Conservation (phyloP, 2,329 filamentous ascomycete genomes). For the Hymenoscyphus salicellus region DNA sequence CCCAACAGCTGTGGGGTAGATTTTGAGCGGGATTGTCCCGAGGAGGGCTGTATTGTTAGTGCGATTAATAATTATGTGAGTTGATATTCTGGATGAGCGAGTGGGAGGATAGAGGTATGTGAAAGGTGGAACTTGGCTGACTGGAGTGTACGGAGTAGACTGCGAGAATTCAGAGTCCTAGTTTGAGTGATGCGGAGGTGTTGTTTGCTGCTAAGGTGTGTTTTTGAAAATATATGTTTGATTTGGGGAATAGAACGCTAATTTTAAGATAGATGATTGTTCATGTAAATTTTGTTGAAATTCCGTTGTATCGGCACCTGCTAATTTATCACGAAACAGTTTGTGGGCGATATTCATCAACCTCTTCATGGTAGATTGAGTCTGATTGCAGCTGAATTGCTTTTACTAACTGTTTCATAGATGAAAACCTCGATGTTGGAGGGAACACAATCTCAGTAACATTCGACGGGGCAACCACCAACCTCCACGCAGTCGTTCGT, state of each 20-base stretch:
- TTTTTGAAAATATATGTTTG: not conserved
- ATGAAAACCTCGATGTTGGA: constrained; percentile 61
- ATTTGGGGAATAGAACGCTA: not conserved
- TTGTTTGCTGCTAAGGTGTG: constrained; percentile 55
- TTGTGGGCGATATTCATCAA: constrained; percentile 62
- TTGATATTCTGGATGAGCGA: not conserved
- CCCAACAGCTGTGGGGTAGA: constrained; percentile 56
- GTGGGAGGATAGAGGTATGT: not conserved
- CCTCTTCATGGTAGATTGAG: constrained; percentile 51
- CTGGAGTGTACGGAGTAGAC: constrained; percentile 26
- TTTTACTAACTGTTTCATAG: not conserved
- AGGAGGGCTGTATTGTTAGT: constrained; percentile 56
- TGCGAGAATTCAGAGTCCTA: constrained; percentile 20
- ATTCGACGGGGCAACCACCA: constrained; percentile 55
- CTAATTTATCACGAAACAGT: constrained; percentile 33
- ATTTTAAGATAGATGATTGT: constrained; percentile 26
- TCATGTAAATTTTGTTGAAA: constrained; percentile 24
- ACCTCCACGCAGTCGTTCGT: constrained; percentile 63
- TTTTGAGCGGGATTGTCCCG: constrained; percentile 59
- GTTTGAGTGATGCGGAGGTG: constrained; percentile 47
- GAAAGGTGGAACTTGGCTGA: not conserved
- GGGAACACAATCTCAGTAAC: constrained; percentile 66
- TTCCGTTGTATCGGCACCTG: not conserved
- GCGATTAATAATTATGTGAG: constrained; percentile 33
- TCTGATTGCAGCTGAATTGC: not conserved